These are phyloP conservation scores for Themeda triandra DNA, from an alignment of 176 grass and related monocot species.

Conservation along the genomic window DNA sequence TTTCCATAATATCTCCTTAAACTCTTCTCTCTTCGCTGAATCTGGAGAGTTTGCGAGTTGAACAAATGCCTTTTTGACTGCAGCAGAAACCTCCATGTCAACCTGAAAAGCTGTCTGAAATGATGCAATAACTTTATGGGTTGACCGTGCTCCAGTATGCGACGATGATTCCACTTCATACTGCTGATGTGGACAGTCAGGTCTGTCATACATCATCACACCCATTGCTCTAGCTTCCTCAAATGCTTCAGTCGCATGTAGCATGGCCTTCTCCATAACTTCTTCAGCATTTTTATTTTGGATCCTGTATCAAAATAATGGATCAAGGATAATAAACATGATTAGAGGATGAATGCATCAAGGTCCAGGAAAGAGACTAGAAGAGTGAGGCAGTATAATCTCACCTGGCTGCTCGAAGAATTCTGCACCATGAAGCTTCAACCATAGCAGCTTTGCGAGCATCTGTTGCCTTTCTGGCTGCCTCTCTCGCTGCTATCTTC, in stretches of 20 bases:
- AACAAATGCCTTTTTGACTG: constrained; percentile 83
- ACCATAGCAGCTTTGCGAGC: constrained; percentile 90
- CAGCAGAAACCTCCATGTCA: constrained; percentile 79
- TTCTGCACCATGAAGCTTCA: constrained; percentile 93
- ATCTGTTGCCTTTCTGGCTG: constrained; percentile 73
- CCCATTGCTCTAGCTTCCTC: constrained; percentile 77
- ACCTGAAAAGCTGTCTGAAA: constrained; percentile 95
- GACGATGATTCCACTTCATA: constrained; percentile 58
- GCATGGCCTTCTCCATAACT: constrained; percentile 57
- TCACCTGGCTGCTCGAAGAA: constrained; percentile 93
- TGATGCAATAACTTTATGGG: constrained; percentile 68
- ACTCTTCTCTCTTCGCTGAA: constrained; percentile 66
- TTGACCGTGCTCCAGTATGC: constrained; percentile 56
- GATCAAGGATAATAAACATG: background rate
- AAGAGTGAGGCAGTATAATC: constrained; percentile 3
- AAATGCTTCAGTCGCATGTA: constrained; percentile 65
- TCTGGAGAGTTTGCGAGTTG: constrained; percentile 50
- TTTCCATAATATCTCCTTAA: constrained; percentile 64
- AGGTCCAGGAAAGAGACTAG: background rate
- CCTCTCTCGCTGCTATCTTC: constrained; percentile 90
- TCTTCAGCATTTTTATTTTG: constrained; percentile 59
- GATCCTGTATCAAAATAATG: constrained; percentile 47
- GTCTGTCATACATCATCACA: constrained; percentile 96
- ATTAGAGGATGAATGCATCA: background rate
- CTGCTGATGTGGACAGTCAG: constrained; percentile 59